phyloP scores from a whole-genome alignment of 163 green algal species.

The Picocystis sp. region DNA sequence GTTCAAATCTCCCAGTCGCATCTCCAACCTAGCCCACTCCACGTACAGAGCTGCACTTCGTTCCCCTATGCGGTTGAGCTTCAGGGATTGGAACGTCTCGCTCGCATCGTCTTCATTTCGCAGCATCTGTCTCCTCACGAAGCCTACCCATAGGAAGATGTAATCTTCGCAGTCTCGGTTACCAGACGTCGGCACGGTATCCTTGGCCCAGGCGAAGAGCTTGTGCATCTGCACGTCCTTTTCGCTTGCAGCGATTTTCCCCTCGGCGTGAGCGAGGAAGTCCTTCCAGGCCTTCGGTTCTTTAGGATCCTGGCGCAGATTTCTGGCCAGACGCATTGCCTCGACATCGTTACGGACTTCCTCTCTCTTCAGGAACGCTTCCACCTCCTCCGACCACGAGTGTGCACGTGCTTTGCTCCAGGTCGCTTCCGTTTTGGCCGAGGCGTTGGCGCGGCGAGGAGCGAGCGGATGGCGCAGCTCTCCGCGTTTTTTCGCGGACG shows the following conservation, averaged over 20 bases:
- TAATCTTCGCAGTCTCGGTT: slow-evolving; percentile 3
- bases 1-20: not conserved
- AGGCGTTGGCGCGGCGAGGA: too few species aligned
- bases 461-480: too few species aligned
- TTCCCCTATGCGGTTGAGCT: slow-evolving; percentile 44
- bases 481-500: too few species aligned
- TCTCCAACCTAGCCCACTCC: slow-evolving; percentile 60
- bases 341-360: not conserved
- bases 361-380: not conserved
- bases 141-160: slow-evolving; percentile 3
- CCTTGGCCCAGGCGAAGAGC: slow-evolving; percentile 3
- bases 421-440: too few species aligned
- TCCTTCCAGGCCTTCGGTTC: too few species aligned
- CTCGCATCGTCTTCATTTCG: slow-evolving; percentile 50
- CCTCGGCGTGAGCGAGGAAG: too few species aligned
- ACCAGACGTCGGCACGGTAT: not conserved
- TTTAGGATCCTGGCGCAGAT: too few species aligned
- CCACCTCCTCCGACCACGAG: slow-evolving; percentile 3
- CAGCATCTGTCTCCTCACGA: slow-evolving; percentile 15
- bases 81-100: slow-evolving; percentile 72
- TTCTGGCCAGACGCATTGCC: not conserved
- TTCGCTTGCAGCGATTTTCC: too few species aligned
- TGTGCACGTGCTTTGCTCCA: not conserved
- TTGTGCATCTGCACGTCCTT: slow-evolving; percentile 1
- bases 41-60: slow-evolving; percentile 40